Evolutionary conservation across 176 grass and related monocot species (phyloP).

Genomic region (Melocanna baccifera): DNA sequence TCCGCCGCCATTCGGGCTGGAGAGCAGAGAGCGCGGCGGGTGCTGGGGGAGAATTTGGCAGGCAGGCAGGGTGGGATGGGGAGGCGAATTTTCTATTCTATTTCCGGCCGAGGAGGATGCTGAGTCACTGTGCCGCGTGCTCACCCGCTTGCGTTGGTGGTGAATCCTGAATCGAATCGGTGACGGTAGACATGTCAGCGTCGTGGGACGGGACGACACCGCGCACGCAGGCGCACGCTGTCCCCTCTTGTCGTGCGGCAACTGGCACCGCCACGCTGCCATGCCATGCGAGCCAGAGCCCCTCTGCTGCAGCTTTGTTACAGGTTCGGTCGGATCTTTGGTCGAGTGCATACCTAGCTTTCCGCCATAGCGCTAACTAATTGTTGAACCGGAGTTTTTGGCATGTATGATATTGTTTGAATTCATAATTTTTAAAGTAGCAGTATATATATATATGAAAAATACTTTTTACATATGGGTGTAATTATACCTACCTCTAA

Average conservation of each 20-base stretch:
- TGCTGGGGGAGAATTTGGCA: too few relatives aligned
- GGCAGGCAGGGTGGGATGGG: background rate
- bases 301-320: background rate
- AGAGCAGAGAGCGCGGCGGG: background rate
- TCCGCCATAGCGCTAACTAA: too few relatives aligned
- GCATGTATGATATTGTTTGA: too few relatives aligned
- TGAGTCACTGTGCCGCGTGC: background rate
- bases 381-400: too few relatives aligned
- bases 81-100: constrained; percentile 9
- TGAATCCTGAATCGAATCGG: background rate
- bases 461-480: too few relatives aligned
- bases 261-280: background rate
- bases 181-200: constrained; percentile 11
- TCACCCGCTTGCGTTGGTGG: background rate
- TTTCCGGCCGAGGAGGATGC: background rate
- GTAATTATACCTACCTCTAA: too few relatives aligned
- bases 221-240: background rate
- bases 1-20: constrained; percentile 48
- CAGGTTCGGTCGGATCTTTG: background rate
- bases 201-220: background rate
- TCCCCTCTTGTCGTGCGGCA: background rate
- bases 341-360: background rate
- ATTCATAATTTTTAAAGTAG: too few relatives aligned
- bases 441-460: too few relatives aligned
- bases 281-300: background rate